These are phyloP conservation scores for Rhodosporidiobolus sp. DNA, from an alignment of 768 basidiomycete species.

Conservation along the genomic window DNA sequence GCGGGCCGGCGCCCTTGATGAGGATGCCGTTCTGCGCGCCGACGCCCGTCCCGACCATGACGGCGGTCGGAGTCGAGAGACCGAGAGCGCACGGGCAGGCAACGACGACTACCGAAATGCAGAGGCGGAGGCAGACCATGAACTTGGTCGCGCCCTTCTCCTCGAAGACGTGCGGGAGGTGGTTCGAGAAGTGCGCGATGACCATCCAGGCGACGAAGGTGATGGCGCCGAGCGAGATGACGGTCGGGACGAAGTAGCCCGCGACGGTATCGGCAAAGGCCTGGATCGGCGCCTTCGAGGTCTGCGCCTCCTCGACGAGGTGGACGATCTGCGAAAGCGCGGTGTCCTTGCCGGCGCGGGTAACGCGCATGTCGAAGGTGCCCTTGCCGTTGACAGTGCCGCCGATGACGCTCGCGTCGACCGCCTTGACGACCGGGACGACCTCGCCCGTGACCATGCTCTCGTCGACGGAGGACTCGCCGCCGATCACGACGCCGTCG, in stretches of 20 bases:
- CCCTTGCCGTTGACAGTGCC: conserved; percentile 96
- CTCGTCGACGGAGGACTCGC: conserved; percentile 86
- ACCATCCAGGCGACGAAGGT: conserved; percentile 84
- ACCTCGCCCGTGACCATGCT: conserved; percentile 96
- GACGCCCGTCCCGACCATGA: conserved; percentile 98
- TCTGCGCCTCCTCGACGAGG: conserved; percentile 96
- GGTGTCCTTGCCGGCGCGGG: conserved; percentile 91
- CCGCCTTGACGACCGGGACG: conserved; percentile 75
- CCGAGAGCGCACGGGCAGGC: conserved; percentile 98
- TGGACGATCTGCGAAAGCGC: conserved; percentile 93
- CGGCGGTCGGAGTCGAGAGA: conserved; percentile 91
- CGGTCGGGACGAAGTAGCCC: conserved; percentile 89
- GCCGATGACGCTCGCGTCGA: conserved; percentile 84
- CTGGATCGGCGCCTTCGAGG: conserved; percentile 95
- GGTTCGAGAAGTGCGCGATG: conserved; percentile 61
- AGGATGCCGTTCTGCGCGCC: conserved; percentile 95
- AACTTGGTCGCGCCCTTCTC: conserved; percentile 74
- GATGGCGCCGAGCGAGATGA: conserved; percentile 72
- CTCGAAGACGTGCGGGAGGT: conserved; percentile 79
- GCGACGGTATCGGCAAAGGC: conserved; percentile 92
- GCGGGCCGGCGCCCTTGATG: conserved; percentile 92
- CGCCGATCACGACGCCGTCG: conserved; percentile 83
- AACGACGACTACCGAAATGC: conserved; percentile 95
- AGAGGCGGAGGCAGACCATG: conserved; percentile 89
- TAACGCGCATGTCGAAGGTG: conserved; percentile 95